phyloP scores from a whole-genome alignment of 176 grass and related monocot genomes.

The Oryza meyeriana region DNA sequence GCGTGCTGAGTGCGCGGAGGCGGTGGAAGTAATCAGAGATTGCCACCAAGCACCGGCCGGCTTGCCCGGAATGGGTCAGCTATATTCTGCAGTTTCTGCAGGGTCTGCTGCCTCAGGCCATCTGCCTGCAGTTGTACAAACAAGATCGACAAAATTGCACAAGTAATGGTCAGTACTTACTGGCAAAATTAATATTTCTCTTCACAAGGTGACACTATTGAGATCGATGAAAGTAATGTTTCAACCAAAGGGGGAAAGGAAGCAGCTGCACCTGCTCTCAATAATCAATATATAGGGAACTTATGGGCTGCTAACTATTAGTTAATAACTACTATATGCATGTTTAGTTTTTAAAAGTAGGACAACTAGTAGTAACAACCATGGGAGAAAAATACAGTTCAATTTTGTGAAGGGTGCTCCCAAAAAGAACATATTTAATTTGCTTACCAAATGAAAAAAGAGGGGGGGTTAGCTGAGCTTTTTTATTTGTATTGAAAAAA shows the following conservation, averaged over 20 bases:
- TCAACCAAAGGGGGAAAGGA: neutral
- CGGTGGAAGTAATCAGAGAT: conserved; percentile 57
- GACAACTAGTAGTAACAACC: neutral
- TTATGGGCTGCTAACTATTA: too few relatives aligned
- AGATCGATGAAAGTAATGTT: neutral
- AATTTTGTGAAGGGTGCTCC: neutral
- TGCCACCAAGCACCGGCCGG: conserved; percentile 33
- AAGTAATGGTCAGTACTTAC: neutral
- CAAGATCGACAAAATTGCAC: neutral
- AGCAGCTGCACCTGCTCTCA: neutral
- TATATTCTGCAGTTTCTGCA: conserved; percentile 49
- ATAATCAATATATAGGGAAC: neutral
- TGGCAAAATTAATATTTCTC: neutral
- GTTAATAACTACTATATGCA: too few relatives aligned
- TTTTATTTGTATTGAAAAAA: too few relatives aligned
- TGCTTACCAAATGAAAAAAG: neutral
- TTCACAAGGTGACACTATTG: neutral
- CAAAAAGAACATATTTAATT: neutral
- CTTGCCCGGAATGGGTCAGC: conserved; percentile 32
- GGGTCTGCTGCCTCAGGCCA: conserved; percentile 44
- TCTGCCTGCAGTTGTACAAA: conserved; percentile 33
- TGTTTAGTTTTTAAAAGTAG: neutral
- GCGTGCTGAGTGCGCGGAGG: conserved; percentile 44
- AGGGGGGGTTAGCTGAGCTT: too few relatives aligned
- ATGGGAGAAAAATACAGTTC: neutral